Base-by-base conservation (phyloP, 2,329 filamentous ascomycete genomes). In the Chrysosporium queenslandicum region DNA sequence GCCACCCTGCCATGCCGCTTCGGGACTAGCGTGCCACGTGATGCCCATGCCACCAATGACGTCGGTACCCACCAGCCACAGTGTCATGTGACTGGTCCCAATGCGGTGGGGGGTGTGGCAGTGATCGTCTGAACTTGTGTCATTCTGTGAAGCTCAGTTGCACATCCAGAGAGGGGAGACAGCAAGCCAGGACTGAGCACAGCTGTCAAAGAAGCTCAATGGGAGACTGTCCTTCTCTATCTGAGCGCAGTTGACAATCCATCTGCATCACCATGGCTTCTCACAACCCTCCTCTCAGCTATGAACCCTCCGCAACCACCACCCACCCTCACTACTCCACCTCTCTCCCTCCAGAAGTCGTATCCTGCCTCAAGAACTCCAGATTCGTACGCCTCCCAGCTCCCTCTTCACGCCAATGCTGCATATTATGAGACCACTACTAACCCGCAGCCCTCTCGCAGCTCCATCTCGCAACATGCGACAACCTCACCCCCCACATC, bases 391-490 rank as follows among this genome's bases (percentile, higher is more conserved):
- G 78, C 72, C n/a, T 18, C 51, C 3, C 16, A 18, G 29, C 56
- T 46, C 53, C 54, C 54, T 58, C n/a, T n/a, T n/a, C n/a, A n/a
- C n/a, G n/a, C n/a, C n/a, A n/a, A n/a, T n/a, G n/a, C n/a, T n/a
- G n/a, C n/a, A n/a, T n/a, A n/a, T n/a, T n/a, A n/a, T n/a, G n/a
- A n/a, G n/a, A 43, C 34, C 46, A 40, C 30, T 12, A 30, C 43
- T 48, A 23, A 47, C 55, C n/a, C n/a, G 18, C 50, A 7, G 37
- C 20, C 41, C 51, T 52, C 36, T 47, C 12, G 37, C 63, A 95
- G 89, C 87, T 98, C 60, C 92, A 98, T 70, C 85, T 98, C 50
- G 90, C 92, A 61, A 98, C 92, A 53, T 94, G 86, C 68, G 82
- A 82, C 61, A 77, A 85, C 60, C 85, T 92, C 63, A 76, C 82